phyloP scores from a whole-genome alignment of 768 basidiomycete genomes.

The Chalciporus piperatus region DNA sequence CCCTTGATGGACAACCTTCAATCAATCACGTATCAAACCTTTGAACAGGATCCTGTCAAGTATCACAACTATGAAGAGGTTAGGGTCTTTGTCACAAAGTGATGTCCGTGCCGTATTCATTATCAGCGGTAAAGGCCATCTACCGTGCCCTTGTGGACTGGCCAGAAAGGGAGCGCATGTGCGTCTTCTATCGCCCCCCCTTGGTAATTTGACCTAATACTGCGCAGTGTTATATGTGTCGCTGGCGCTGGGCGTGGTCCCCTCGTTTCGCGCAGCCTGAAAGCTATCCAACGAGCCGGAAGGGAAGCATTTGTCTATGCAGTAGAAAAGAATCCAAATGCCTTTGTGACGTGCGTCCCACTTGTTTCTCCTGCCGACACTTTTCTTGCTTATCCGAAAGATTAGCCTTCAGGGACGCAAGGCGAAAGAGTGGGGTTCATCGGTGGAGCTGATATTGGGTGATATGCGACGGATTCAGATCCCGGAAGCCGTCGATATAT shows the following conservation, averaged over 20 bases:
- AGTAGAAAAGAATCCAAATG: slow-evolving; percentile 96
- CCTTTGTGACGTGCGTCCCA: slow-evolving; percentile 82
- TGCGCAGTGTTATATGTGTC: slow-evolving; percentile 74
- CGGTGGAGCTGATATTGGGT: slow-evolving; percentile 82
- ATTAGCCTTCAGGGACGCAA: slow-evolving; percentile 80
- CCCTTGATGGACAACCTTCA: slow-evolving; percentile 97
- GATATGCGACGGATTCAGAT: slow-evolving; percentile 88
- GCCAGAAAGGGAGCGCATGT: slow-evolving; percentile 61
- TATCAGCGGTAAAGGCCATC: slow-evolving; percentile 56
- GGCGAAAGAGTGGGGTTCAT: slow-evolving; percentile 76
- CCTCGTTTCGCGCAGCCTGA: slow-evolving; percentile 79
- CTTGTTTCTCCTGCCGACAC: slow-evolving; percentile 6
- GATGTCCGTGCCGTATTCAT: slow-evolving; percentile 8
- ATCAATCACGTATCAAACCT: slow-evolving; percentile 94
- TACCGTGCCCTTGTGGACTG: slow-evolving; percentile 76
- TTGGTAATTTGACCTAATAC: slow-evolving; percentile 16
- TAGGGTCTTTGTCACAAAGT: slow-evolving; percentile 14
- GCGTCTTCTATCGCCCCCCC: slow-evolving; percentile 31
- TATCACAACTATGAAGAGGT: slow-evolving; percentile 95
- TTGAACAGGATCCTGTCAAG: slow-evolving; percentile 97
- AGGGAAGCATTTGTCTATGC: slow-evolving; percentile 73
- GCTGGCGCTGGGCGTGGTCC: slow-evolving; percentile 96
- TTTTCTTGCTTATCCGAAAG: slow-evolving; percentile 14
- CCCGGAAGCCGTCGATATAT: slow-evolving; percentile 87
- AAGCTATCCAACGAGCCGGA: slow-evolving; percentile 66